Percentiles rank a stretch among this genome's conserved stretches.
Conservation (phyloP, 1,284 basidiomycete genomes). For the Ustilago lituana region DNA sequence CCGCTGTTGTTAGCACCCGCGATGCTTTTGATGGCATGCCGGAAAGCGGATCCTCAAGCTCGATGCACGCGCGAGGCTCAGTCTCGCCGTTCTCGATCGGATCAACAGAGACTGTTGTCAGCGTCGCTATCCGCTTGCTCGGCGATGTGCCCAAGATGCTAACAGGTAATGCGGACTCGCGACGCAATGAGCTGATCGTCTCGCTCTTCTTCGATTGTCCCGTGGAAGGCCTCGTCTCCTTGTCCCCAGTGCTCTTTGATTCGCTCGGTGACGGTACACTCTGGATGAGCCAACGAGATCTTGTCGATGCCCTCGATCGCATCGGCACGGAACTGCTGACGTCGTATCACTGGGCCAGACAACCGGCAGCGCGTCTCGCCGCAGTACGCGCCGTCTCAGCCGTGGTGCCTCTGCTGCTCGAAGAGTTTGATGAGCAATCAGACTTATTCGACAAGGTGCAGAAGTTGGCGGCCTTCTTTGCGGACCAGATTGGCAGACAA, state of each 20-base stretch:
- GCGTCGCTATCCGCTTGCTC: slow-evolving; percentile 11
- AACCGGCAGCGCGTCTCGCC: slow-evolving; percentile 19
- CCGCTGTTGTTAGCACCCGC: neutral
- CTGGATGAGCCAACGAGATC: slow-evolving; percentile 33
- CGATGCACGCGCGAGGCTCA: neutral
- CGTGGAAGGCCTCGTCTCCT: slow-evolving; percentile 3
- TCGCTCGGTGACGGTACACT: slow-evolving; percentile 10
- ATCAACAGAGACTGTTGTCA: slow-evolving; percentile 8
- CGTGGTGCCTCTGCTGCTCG: slow-evolving; percentile 19
- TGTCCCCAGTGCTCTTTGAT: slow-evolving; percentile 27
- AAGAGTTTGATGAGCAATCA: slow-evolving; percentile 16
- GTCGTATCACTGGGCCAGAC: slow-evolving; percentile 22
- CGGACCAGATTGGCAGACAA: slow-evolving; percentile 26
- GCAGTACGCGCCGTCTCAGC: slow-evolving; percentile 17
- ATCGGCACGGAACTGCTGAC: slow-evolving; percentile 38
- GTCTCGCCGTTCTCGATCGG: neutral
- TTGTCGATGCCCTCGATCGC: slow-evolving; percentile 36
- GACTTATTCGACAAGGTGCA: slow-evolving; percentile 40
- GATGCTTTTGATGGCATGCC: slow-evolving; percentile 32
- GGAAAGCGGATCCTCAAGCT: slow-evolving; percentile 12
- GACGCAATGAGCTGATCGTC: slow-evolving; percentile 22
- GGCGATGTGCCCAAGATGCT: slow-evolving; percentile 20
- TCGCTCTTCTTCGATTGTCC: slow-evolving; percentile 28
- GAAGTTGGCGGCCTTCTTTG: slow-evolving; percentile 34
- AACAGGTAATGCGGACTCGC: slow-evolving; percentile 5